Evolutionary conservation across 805 yeast genomes (phyloP), one percentile per base, ranked within the genome.

Genomic region (Lipomyces japonicus): DNA sequence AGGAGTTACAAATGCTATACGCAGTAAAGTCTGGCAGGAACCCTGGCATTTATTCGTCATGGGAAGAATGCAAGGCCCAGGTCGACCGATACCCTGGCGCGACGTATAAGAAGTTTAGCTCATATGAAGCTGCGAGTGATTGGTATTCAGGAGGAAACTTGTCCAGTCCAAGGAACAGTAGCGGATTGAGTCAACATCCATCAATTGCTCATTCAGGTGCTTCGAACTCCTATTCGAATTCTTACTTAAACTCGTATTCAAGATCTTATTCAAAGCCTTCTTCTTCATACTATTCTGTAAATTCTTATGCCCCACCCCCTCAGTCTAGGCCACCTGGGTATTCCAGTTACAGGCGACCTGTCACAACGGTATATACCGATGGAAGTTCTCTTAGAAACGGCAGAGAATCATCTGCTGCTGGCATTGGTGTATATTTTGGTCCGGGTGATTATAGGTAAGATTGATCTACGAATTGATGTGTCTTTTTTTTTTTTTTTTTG

Each of bases 381-480:
- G 97, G 96, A 0, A 85, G 95, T 0, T 72, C 82, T 0, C 68
- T 81, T 7, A 75, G 77, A 3, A 83, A 84, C 59, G 89, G 88
- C 0, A 68, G 61, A 19, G 40, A 44, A 0, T 57, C 58, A 6
- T 71, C 75, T 0, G 49, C 59, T 2, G 81, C 83, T 0, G 96
- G 97, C 0, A 80, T 77, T 61, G 97, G 96, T 22, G 85, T 84
- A 0, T 87, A 70, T 63, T 86, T 75, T 64, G 90, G 88, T 0
- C 68, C 58, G 0, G 61, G 65, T 31, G 84, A 81, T 39, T 19
- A 31, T 5, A 35, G 22, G 12, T 14, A 14, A 28, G 32, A 28
- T 10, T 28, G 9, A 9, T 10, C 14, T 9, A 10, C 32, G 9
- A 10, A 36, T 36, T 36, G 9, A 41, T 41, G 16, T 41, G 16